phyloP scores from a whole-genome alignment of 1,284 basidiomycete species.

The Tilletiopsis washingtonensis region DNA sequence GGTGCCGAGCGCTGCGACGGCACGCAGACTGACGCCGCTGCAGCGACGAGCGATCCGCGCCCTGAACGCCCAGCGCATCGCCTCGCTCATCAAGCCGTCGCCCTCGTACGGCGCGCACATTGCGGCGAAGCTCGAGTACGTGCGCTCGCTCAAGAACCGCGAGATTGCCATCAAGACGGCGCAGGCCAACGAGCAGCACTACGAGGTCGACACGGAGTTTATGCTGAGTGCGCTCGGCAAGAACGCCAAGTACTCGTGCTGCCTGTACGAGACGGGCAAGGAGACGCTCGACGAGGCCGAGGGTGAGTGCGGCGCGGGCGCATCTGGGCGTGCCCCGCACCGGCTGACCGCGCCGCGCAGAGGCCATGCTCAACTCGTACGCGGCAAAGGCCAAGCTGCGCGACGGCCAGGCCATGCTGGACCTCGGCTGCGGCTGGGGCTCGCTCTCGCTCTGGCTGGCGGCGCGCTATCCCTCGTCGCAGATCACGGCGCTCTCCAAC shows the following conservation, averaged over 20 bases:
- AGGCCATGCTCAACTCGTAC: constrained; percentile 61
- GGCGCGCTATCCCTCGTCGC: constrained; percentile 64
- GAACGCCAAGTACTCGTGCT: constrained; percentile 51
- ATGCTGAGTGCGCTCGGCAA: constrained; percentile 35
- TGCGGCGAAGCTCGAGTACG: constrained; percentile 58
- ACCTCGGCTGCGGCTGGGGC: constrained; percentile 72
- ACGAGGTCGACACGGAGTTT: constrained; percentile 55
- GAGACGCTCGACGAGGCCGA: constrained; percentile 65
- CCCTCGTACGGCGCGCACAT: constrained; percentile 61
- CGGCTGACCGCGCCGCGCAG: constrained; percentile 1
- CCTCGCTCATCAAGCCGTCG: constrained; percentile 55
- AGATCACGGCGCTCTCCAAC: constrained; percentile 63
- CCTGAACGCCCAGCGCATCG: constrained; percentile 58
- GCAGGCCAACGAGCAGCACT: constrained; percentile 71
- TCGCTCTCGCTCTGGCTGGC: constrained; percentile 64
- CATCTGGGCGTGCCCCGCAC: background rate
- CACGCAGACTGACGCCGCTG: background rate
- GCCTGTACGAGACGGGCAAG: constrained; percentile 61
- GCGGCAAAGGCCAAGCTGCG: constrained; percentile 60
- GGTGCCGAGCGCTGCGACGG: background rate
- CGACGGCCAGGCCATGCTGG: constrained; percentile 63
- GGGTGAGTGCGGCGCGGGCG: constrained; percentile 24
- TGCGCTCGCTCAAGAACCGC: constrained; percentile 48
- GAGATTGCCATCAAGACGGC: constrained; percentile 62
- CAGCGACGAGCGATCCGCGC: constrained; percentile 58